Evolutionary conservation across 2,329 filamentous ascomycete species (phyloP).

Genomic region (Zymoseptoria passerinii): DNA sequence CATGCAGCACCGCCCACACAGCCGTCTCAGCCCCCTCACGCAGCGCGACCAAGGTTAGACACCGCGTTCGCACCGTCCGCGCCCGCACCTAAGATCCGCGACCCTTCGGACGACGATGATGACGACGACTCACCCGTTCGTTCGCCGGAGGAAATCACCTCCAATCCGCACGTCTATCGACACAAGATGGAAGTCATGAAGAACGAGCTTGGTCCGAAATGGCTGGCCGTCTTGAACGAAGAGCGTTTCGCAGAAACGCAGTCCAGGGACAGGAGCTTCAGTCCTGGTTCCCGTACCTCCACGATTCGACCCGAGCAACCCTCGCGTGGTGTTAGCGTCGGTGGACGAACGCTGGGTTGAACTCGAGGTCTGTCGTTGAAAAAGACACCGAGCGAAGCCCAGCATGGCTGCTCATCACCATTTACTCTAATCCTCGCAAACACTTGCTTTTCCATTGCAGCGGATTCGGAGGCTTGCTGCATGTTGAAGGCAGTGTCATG

Average conservation of each 20-base stretch:
- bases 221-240: conserved; percentile 78
- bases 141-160: conserved; percentile 22
- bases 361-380: not conserved
- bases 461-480: not conserved
- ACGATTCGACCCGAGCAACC: conserved; percentile 19
- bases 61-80: conserved; percentile 24
- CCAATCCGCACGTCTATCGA: conserved; percentile 49
- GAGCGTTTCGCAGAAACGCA: conserved; percentile 46
- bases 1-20: conserved; percentile 16
- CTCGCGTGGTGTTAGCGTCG: conserved; percentile 24
- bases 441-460: not conserved
- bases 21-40: conserved; percentile 7
- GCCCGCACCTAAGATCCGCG: conserved; percentile 21
- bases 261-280: conserved; percentile 18
- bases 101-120: conserved; percentile 25
- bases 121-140: not conserved
- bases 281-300: conserved; percentile 20
- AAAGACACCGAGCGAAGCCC: not conserved
- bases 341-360: conserved; percentile 28
- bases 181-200: conserved; percentile 81
- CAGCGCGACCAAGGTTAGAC: conserved; percentile 21
- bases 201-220: conserved; percentile 76
- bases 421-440: not conserved
- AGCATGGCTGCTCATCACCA: not conserved
- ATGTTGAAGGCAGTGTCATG: not conserved